A percentile compares a stretch with the other conserved stretches of the same genome.
Evolutionary conservation across 108 stramenopile species (phyloP).

Genomic region (Nannochloropsis gaditana): DNA sequence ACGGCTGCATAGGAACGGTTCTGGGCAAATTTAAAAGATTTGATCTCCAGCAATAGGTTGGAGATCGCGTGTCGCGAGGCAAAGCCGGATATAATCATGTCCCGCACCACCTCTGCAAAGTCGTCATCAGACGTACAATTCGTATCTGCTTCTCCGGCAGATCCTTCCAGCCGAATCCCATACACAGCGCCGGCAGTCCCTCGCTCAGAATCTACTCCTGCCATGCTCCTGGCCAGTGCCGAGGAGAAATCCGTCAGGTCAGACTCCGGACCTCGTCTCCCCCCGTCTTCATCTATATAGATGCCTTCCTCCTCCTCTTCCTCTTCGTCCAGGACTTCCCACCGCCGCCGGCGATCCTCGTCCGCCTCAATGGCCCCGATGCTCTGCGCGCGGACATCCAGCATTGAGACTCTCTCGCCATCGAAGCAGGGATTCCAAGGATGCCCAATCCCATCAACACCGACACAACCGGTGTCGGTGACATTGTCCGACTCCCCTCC

Average conservation of each 20-base stretch:
- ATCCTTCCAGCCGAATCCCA: neutral
- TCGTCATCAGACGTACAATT: slow-evolving; percentile 30
- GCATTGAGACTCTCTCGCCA: slow-evolving; percentile 65
- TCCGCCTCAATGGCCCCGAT: neutral
- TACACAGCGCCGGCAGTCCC: neutral
- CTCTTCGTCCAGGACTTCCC: slow-evolving; percentile 23
- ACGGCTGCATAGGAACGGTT: slow-evolving; percentile 18
- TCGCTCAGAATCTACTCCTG: neutral
- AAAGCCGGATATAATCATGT: slow-evolving; percentile 39
- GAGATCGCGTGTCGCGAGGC: slow-evolving; percentile 49
- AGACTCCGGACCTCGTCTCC: neutral
- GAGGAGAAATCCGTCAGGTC: neutral
- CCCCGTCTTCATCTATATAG: neutral
- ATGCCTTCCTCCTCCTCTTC: slow-evolving; percentile 36
- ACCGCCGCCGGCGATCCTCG: neutral
- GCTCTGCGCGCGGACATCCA: slow-evolving; percentile 76
- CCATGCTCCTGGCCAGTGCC: neutral
- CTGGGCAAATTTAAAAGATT: slow-evolving; percentile 52
- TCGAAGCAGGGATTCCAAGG: neutral
- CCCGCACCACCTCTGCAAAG: slow-evolving; percentile 45
- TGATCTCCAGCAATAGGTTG: slow-evolving; percentile 53
- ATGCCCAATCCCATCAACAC: neutral
- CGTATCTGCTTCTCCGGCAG: neutral
- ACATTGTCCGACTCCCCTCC: neutral
- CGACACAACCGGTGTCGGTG: neutral